A percentile compares a stretch with the other conserved stretches of the same genome.
These are phyloP conservation scores for Castanopsis chinensis DNA, from an alignment of 306 rosid genomes.

Conservation along the genomic window DNA sequence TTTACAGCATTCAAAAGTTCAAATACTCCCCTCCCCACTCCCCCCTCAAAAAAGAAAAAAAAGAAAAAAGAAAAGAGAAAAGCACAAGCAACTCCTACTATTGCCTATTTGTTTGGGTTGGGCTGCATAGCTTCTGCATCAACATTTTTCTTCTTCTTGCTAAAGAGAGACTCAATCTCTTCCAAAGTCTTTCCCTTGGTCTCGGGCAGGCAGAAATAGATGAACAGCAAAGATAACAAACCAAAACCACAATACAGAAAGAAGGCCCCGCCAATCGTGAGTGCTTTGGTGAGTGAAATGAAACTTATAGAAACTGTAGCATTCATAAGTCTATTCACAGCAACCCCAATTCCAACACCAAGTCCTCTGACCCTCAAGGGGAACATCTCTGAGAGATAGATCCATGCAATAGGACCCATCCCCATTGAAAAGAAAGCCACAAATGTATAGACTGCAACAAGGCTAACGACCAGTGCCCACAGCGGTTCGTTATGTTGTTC, in stretches of 20 bases:
- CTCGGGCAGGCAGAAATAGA: conserved; percentile 71
- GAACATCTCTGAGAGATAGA: conserved; percentile 74
- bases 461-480: conserved; percentile 63
- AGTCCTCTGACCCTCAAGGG: conserved; percentile 76
- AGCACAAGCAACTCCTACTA: no score
- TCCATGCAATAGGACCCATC: conserved; percentile 80
- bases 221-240: conserved; percentile 58
- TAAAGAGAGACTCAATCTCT: conserved; percentile 67
- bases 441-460: conserved; percentile 40
- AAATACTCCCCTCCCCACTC: no score
- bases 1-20: no score
- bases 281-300: conserved; percentile 57
- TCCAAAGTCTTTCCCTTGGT: conserved; percentile 77
- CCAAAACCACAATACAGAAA: conserved; percentile 70
- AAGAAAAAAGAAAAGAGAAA: no score
- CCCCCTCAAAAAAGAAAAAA: no score
- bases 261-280: conserved; percentile 77
- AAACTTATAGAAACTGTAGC: conserved; percentile 64
- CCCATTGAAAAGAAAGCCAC: conserved; percentile 72
- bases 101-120: no score
- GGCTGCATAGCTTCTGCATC: neutral
- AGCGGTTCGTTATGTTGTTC: conserved; percentile 29
- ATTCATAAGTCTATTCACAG: conserved; percentile 65
- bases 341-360: conserved; percentile 68
- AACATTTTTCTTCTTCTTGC: conserved; percentile 1